Evolutionary conservation across 106 monocot species (phyloP), one percentile per base, ranked within the genome.

Genomic region (Posidonia australis): DNA sequence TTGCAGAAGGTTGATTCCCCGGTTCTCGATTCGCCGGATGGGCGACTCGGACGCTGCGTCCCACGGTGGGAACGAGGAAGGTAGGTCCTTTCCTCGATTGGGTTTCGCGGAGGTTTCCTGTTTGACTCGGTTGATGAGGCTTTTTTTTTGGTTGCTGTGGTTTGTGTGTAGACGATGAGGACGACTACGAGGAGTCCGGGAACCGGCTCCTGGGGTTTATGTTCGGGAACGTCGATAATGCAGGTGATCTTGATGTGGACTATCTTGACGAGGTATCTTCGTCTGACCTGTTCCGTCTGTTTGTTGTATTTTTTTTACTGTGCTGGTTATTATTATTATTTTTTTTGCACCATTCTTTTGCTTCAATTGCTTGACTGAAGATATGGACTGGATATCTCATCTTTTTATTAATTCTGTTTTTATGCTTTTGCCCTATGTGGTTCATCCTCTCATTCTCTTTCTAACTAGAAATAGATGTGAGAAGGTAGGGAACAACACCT

Each of bases 221-320:
- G 98, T 98, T 98, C 71, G 98, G 98, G 31, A 98, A 98, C 67
- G 90, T 98, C 51, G 90, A 85, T 68, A 54, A 74, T 72, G 74
- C 86, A 13, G 98, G 98, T 22, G 98, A 81, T 76, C 85, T 98
- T 32, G 98, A 98, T 76, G 85, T 68, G 13, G 98, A 98, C 77
- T 91, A 98, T 74, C 85, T 98, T 71, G 96, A 96, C 49, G 86
- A 86, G 96, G 96, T 96, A 81, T 24, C n/a, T n/a, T n/a, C n/a
- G n/a, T n/a, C n/a, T n/a, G n/a, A n/a, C n/a, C n/a, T n/a, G n/a
- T n/a, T n/a, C n/a, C n/a, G n/a, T n/a, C n/a, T n/a, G n/a, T 57
- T 12, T 57, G 13, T 0, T 57, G 12, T 28, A 12, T 44, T 14
- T 30, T 66, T 60, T 41, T 56, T 36, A 7, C 36, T 7, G 36